Evolutionary conservation across 805 yeast species (phyloP), one percentile per base, ranked within the genome.

Genomic region (Ogataea populi-albae): DNA sequence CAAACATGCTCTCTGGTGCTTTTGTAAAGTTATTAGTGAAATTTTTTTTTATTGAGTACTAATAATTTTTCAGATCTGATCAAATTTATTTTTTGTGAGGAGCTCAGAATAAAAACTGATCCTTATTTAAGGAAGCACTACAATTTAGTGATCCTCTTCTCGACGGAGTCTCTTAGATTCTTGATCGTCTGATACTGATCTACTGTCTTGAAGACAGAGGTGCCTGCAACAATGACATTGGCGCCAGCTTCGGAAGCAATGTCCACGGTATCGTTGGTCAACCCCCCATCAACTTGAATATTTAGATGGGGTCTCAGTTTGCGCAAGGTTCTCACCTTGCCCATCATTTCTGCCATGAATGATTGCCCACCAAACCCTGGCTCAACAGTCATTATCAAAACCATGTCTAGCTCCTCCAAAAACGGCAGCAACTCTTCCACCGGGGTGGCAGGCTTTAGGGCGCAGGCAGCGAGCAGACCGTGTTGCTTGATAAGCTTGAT

Each of bases 331-430:
- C 78, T 81, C 32, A 91, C 98, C 64, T 93, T 93, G 44, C 94
- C 86, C 98, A 93, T 89, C 96, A 91, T 89, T 42, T 78, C 85
- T 17, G 79, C 68, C 96, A 86, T 89, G 70, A 93, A 93, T 61
- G 83, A 83, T 66, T 93, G 99, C 34, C 99, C 99, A 18, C 99
- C 99, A 59, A 93, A 93, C 1, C 99, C 99, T 10, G 99, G 99
- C 65, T 93, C 98, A 21, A 93, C 98, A 2, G 99, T 93, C 98
- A 93, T 93, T 26, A 93, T 82, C 40, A 93, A 71, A 11, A 87
- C 89, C 96, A 91, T 86, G 61, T 93, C 98, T 49, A 93, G 71
- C 37, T 76, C 68, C 30, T 81, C 81, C 18, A 82, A 91, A 41
- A 86, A 65, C 19, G 86, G 89, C 52, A 69, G 79, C 27, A 89